These are phyloP conservation scores for Ophiostoma triangulosporum DNA, from an alignment of 2,329 filamentous ascomycete genomes.

Conservation along the genomic window DNA sequence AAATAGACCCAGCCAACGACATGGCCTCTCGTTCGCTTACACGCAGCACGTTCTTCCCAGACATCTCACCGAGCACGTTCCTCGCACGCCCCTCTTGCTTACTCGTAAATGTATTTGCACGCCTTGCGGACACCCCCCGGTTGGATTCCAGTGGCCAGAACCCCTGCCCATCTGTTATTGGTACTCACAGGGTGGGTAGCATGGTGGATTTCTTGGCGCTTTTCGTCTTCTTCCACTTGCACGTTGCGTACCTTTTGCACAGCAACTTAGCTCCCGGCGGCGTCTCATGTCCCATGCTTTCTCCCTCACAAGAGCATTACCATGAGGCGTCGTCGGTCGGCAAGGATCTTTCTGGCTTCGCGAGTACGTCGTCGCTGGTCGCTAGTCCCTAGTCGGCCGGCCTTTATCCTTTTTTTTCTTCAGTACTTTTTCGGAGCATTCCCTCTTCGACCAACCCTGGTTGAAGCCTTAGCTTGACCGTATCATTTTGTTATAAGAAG, in stretches of 20 bases:
- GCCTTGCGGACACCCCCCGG: not conserved
- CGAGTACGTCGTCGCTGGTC: not conserved
- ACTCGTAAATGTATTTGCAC: not conserved
- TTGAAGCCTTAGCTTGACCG: not conserved
- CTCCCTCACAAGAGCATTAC: not conserved
- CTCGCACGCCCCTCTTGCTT: not conserved
- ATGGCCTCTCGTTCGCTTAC: not conserved
- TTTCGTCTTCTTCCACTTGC: not conserved
- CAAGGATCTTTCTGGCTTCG: not conserved
- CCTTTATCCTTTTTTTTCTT: conserved; percentile 2
- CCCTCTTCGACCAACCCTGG: not conserved
- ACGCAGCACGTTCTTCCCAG: conserved; percentile 5
- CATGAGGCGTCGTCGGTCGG: not conserved
- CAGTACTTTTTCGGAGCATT: not conserved
- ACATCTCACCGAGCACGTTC: conserved; percentile 12
- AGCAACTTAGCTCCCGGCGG: not conserved
- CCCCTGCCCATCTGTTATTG: not conserved
- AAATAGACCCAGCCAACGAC: not conserved
- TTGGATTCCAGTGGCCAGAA: too few relatives aligned
- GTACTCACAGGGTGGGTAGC: not conserved
- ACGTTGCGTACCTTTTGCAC: not conserved
- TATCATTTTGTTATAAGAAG: not conserved
- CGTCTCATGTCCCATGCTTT: not conserved
- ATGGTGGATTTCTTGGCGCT: not conserved
- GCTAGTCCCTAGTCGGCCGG: not conserved